phyloP scores from a whole-genome alignment of 148 eudicot species.

The Nepenthes mirabilis region DNA sequence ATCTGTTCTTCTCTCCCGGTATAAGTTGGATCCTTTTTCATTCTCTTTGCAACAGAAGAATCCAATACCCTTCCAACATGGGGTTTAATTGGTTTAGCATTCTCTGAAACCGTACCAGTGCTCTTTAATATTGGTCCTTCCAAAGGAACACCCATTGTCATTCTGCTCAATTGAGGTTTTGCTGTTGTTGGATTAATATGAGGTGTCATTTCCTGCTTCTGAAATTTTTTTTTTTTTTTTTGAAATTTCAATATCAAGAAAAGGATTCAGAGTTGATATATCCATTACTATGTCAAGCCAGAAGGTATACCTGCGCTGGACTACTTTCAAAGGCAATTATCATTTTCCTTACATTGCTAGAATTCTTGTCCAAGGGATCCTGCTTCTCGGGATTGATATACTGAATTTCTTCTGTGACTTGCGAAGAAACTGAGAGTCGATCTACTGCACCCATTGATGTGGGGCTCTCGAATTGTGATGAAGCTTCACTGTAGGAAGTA shows the following conservation, averaged over 20 bases:
- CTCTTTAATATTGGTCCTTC: conserved; percentile 10
- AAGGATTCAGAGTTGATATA: conserved; percentile 2
- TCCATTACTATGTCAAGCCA: conserved; percentile 7
- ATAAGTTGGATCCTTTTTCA: too few relatives aligned
- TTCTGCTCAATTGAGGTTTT: conserved; percentile 22
- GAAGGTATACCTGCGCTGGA: conserved; percentile 47
- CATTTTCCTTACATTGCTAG: conserved; percentile 64
- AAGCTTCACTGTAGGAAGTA: conserved; percentile 13
- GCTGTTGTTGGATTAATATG: conserved; percentile 15
- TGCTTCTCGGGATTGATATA: conserved; percentile 19
- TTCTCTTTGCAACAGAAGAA: too few relatives aligned
- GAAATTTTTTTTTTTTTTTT: conserved; percentile 10
- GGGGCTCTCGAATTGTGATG: conserved; percentile 6
- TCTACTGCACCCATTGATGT: conserved; percentile 17
- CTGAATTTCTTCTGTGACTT: conserved; percentile 11
- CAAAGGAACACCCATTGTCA: conserved; percentile 5
- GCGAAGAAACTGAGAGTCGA: conserved; percentile 5
- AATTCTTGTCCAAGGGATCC: conserved; percentile 28
- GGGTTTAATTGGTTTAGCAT: not conserved
- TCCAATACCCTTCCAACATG: too few relatives aligned
- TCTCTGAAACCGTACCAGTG: not conserved
- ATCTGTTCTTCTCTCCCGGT: not conserved
- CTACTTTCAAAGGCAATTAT: conserved; percentile 58
- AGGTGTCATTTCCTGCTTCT: conserved; percentile 40
- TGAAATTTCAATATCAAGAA: not conserved